phyloP scores from a whole-genome alignment of 805 yeast genomes.

The Candida wancherniae region DNA sequence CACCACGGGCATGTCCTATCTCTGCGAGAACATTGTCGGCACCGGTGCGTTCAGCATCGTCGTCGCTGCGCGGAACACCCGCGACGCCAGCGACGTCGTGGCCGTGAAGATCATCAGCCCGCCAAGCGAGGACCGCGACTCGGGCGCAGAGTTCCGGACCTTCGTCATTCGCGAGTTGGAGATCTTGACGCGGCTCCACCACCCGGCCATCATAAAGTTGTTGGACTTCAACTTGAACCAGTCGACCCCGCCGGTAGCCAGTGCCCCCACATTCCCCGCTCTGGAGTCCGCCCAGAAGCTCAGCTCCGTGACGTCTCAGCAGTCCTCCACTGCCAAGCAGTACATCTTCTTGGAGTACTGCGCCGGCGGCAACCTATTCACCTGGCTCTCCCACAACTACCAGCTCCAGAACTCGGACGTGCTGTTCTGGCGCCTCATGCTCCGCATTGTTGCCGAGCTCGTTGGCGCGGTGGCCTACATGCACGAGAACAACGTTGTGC shows the following conservation, averaged over 20 bases:
- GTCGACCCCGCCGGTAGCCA: constrained; percentile 17
- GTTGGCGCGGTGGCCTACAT: constrained; percentile 63
- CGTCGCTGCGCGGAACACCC: constrained; percentile 38
- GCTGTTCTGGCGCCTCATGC: constrained; percentile 45
- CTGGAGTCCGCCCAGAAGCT: constrained; percentile 27
- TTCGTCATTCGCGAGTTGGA: constrained; percentile 61
- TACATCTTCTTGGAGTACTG: constrained; percentile 69
- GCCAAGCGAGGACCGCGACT: constrained; percentile 26
- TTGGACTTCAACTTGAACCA: constrained; percentile 44
- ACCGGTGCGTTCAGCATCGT: constrained; percentile 68
- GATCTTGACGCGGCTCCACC: constrained; percentile 51
- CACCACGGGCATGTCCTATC: constrained; percentile 5
- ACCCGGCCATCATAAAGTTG: constrained; percentile 67
- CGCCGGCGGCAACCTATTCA: constrained; percentile 80
- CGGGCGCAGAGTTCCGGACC: constrained; percentile 28
- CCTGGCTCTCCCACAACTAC: constrained; percentile 41
- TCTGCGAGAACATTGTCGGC: constrained; percentile 42
- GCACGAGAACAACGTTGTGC: constrained; percentile 67
- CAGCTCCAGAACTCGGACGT: constrained; percentile 1
- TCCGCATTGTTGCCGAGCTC: constrained; percentile 66
- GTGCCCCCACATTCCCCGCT: no score
- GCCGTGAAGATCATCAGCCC: constrained; percentile 66
- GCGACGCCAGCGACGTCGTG: constrained; percentile 26
- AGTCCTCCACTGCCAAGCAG: constrained; percentile 17
- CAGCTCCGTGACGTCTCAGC: constrained; percentile 3